These are phyloP conservation scores for Spathaspora sp. DNA, from an alignment of 805 yeast species.

Conservation along the genomic window DNA sequence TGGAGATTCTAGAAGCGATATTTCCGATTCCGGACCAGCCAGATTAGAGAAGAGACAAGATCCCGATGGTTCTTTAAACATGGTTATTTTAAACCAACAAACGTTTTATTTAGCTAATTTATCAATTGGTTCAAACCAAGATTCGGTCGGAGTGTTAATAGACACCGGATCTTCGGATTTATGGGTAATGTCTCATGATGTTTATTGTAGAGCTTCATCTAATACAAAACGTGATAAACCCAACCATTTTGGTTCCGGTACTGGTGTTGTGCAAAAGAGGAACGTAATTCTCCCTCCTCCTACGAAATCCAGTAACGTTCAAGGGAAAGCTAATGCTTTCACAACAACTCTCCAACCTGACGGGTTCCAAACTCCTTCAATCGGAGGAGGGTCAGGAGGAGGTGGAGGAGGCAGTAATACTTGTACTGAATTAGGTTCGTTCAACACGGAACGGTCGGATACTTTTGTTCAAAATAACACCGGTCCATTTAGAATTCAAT, in stretches of 20 bases:
- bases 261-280: constrained; percentile 3
- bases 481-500: constrained; percentile 39
- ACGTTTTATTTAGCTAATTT: constrained; percentile 28
- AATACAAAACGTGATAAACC: background rate
- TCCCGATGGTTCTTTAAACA: constrained; percentile 11
- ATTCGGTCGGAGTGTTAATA: constrained; percentile 27
- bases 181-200: constrained; percentile 36
- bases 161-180: constrained; percentile 43
- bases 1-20: constrained; percentile 6
- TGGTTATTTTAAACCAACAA: constrained; percentile 19
- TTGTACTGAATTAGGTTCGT: constrained; percentile 48
- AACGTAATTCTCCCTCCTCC: background rate
- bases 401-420: constrained; percentile 20
- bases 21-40: constrained; percentile 8
- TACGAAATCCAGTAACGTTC: background rate
- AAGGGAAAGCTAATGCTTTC: background rate
- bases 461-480: constrained; percentile 39
- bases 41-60: constrained; percentile 13
- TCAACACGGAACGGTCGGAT: constrained; percentile 36
- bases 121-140: constrained; percentile 26
- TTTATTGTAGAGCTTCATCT: constrained; percentile 14
- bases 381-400: background rate
- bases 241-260: constrained; percentile 2
- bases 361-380: constrained; percentile 2
- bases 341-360: constrained; percentile 4